Evolutionary conservation across 108 stramenopile genomes (phyloP).

Genomic region (Pseudonitzschia multistriata): DNA sequence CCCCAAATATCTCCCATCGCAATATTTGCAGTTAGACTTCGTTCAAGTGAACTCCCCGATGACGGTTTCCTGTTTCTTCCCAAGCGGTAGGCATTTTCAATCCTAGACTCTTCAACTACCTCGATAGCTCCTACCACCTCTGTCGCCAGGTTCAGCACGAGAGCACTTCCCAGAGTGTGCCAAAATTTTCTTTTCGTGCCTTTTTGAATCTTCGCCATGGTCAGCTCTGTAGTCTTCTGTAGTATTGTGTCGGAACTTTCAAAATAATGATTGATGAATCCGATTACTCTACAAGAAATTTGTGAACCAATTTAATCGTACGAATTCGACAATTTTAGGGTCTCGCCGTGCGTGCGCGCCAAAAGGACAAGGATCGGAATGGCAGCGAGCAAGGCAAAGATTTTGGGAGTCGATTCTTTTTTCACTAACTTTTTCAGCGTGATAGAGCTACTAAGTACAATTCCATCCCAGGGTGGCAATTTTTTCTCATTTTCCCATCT

Average conservation of each 20-base stretch:
- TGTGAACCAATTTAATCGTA: not conserved
- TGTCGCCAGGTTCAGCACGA: not conserved
- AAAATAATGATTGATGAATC: not conserved
- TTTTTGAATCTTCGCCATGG: not conserved
- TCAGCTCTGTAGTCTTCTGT: not conserved
- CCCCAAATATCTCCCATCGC: slow-evolving; percentile 33
- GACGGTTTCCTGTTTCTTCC: not conserved
- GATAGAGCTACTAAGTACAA: no score
- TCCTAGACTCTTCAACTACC: not conserved
- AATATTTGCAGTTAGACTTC: not conserved
- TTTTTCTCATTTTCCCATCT: no score
- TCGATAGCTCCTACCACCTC: slow-evolving; percentile 3
- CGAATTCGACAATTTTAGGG: not conserved
- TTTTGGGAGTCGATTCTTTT: no score
- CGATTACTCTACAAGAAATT: not conserved
- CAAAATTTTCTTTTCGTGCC: not conserved
- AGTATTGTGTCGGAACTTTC: not conserved
- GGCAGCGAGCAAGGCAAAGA: no score
- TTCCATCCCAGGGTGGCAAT: no score
- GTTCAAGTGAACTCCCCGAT: not conserved
- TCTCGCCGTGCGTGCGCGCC: not conserved
- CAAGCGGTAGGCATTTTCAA: not conserved
- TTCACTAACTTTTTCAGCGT: no score
- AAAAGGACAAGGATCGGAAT: no score
- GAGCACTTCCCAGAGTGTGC: not conserved